Evolutionary conservation across 2,329 filamentous ascomycete species (phyloP), one percentile per base, ranked within the genome.

Genomic region (Aspergillus sp.): DNA sequence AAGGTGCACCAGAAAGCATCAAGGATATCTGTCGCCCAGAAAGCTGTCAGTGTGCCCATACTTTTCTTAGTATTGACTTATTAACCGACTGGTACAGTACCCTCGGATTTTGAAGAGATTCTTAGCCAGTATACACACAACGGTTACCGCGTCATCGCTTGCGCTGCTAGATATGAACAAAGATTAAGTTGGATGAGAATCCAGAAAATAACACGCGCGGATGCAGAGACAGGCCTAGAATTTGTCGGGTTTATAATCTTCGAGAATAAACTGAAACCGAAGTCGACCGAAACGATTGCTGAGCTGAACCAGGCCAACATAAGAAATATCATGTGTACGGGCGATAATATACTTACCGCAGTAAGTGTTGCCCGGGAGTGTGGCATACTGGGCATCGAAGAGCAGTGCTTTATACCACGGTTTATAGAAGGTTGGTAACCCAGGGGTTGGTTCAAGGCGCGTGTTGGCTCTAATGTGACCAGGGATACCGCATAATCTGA

Each of bases 201-300:
- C 6, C 92, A 98, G 69, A 96, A 96, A 77, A 93, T 98, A 88
- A 90, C 87, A 65, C 88, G 95, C 31, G 79, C 87, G 40, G 90
- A 97, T 53, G 93, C 90, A 8, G 95, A 99, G 74, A 89, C 85
- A 3, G 82, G 87, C 33, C 83, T 99, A 11, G 86, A 93, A 46
- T 98, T 99, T 69, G 84, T 93, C 37, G 95, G 95, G 5, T 99
- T 99, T 76, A 98, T 99, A 70, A 89, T 99, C 54, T 99, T 99
- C 67, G 95, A 99, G 77, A 99, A 99, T 78, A 99, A 99, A 76
- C 79, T 99, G 60, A 99, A 99, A 74, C 88, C 90, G 1, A 92
- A 86, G 19, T 97, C 93, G 0, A 84, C 90, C 1, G 84, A 83
- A 1, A 90, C 97, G 35, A 85, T 99, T 24, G 84, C 89, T 56